Conservation (phyloP, 2,329 filamentous ascomycete genomes). For the Hortaea sp. region DNA sequence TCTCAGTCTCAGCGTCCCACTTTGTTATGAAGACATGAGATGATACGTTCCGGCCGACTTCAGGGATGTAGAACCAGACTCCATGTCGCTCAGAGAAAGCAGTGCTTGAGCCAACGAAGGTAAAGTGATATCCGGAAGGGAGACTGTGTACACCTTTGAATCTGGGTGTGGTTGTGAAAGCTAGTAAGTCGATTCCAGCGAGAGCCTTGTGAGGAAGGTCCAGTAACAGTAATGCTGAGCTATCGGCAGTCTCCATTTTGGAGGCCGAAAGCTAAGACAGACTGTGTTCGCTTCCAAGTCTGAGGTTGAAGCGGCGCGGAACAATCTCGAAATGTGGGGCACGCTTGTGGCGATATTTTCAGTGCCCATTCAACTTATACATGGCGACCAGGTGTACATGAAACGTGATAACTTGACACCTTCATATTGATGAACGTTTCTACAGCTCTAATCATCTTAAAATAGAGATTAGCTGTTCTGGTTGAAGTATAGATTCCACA, state of each 20-base stretch:
- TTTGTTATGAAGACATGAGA: conserved; percentile 43
- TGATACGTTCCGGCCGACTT: conserved; percentile 7
- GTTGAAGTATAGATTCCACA: too few species aligned
- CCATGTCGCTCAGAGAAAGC: conserved; percentile 52
- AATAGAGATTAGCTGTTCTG: too few species aligned
- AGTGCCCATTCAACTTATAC: too few species aligned
- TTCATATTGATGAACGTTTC: too few species aligned
- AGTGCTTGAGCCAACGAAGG: conserved; percentile 49
- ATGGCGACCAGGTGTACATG: too few species aligned
- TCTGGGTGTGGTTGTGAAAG: conserved; percentile 51
- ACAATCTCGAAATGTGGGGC: too few species aligned
- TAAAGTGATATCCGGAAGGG: conserved; percentile 49
- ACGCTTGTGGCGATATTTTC: too few species aligned
- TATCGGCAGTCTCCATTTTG: conserved; percentile 17
- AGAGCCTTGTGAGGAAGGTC: conserved; percentile 36
- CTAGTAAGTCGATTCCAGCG: conserved; percentile 47
- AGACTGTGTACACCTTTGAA: conserved; percentile 53
- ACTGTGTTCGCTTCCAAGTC: too few species aligned
- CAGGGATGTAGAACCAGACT: conserved; percentile 47
- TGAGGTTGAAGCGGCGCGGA: too few species aligned
- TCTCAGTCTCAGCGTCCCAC: conserved; percentile 43
- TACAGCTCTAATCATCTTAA: too few species aligned
- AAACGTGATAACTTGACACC: too few species aligned
- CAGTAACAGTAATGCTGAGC: conserved; percentile 30
- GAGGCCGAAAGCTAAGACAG: too few species aligned